A percentile compares a stretch with the other conserved stretches of the same genome.
Conservation (phyloP, 1,284 basidiomycete genomes). For the Cutaneotrichosporon sp. region DNA sequence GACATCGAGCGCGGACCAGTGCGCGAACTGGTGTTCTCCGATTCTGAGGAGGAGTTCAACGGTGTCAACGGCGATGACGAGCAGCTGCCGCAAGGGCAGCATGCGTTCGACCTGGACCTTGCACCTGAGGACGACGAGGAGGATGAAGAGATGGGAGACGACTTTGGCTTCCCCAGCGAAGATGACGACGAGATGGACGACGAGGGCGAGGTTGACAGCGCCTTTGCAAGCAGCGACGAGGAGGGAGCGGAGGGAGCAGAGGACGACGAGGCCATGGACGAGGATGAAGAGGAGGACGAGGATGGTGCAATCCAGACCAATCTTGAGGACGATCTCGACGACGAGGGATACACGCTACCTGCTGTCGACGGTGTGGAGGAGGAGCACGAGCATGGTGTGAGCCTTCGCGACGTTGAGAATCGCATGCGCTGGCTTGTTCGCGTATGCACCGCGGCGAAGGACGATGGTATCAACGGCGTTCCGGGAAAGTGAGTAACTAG, state of each 20-base stretch:
- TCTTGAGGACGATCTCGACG: slow-evolving; percentile 57
- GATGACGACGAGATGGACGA: slow-evolving; percentile 53
- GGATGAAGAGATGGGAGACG: slow-evolving; percentile 51
- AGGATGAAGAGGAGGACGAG: slow-evolving; percentile 43
- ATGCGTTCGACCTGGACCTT: slow-evolving; percentile 48
- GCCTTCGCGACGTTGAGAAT: slow-evolving; percentile 75
- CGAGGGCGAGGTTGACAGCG: slow-evolving; percentile 52
- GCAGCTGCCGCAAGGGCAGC: slow-evolving; percentile 40
- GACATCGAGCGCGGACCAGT: slow-evolving; percentile 42
- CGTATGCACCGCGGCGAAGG: slow-evolving; percentile 63
- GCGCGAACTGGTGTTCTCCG: slow-evolving; percentile 61
- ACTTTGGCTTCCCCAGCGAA: slow-evolving; percentile 34
- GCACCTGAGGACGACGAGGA: slow-evolving; percentile 37
- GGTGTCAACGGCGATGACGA: slow-evolving; percentile 43
- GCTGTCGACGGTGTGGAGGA: slow-evolving; percentile 76
- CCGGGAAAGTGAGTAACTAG: slow-evolving; percentile 58
- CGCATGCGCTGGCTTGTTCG: slow-evolving; percentile 84
- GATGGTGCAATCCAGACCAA: slow-evolving; percentile 50
- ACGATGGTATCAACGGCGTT: slow-evolving; percentile 57
- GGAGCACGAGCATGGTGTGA: slow-evolving; percentile 64
- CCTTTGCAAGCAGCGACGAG: slow-evolving; percentile 42
- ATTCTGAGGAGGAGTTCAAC: slow-evolving; percentile 58
- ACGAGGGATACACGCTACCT: slow-evolving; percentile 70
- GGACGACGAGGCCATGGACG: slow-evolving; percentile 24
- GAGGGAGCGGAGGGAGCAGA: slow-evolving; percentile 22